phyloP scores from a whole-genome alignment of 177 flowering plant genomes.

The Telopea speciosissima region DNA sequence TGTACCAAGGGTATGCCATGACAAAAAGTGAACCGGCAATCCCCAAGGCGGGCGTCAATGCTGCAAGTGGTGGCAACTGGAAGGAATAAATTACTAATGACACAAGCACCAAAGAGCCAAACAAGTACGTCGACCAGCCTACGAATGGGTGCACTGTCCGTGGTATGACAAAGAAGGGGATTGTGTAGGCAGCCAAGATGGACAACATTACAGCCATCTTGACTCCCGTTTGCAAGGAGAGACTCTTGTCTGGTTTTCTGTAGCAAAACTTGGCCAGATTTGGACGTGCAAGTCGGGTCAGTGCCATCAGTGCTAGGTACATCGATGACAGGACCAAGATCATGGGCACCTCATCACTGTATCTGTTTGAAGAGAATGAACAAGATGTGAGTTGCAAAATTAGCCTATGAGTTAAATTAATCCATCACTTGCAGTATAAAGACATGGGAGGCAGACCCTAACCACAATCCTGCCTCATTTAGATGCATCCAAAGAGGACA shows the following conservation, averaged over 20 bases:
- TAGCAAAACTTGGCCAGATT: conserved; percentile 68
- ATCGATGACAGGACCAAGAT: conserved; percentile 40
- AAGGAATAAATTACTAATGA: conserved; percentile 49
- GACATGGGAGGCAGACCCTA: too few relatives aligned
- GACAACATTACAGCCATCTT: conserved; percentile 61
- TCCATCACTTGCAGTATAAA: too few relatives aligned
- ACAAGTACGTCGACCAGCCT: conserved; percentile 79
- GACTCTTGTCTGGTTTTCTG: conserved; percentile 53
- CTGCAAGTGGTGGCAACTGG: conserved; percentile 55
- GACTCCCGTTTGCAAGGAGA: conserved; percentile 38
- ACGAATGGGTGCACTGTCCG: conserved; percentile 68
- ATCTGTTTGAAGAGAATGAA: conserved; percentile 35
- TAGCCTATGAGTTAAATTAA: neutral
- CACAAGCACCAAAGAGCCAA: conserved; percentile 55
- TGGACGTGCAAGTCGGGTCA: conserved; percentile 61
- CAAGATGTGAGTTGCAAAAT: neutral
- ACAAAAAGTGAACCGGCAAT: conserved; percentile 60
- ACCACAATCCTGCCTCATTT: too few relatives aligned
- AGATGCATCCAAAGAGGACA: neutral
- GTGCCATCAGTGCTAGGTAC: conserved; percentile 53
- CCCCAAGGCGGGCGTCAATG: conserved; percentile 54
- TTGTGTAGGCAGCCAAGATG: conserved; percentile 54
- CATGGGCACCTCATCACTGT: conserved; percentile 55
- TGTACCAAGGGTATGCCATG: conserved; percentile 89
- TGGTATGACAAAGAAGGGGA: conserved; percentile 75